These are phyloP conservation scores for Xylaria cubensis DNA, from an alignment of 495 filamentous ascomycete species.

Conservation along the genomic window DNA sequence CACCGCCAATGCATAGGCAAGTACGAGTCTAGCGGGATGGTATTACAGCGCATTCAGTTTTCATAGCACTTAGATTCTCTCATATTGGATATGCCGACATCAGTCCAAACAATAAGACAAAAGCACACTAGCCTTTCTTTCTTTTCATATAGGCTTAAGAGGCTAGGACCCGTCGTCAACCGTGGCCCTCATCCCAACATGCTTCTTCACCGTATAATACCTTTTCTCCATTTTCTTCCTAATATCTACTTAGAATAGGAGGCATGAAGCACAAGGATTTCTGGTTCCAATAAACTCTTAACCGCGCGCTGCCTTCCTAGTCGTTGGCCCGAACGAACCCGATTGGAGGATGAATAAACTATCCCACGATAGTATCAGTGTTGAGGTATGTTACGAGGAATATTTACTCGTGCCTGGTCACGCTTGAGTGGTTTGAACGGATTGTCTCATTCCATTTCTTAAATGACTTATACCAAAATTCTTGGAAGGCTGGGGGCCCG, in stretches of 20 bases:
- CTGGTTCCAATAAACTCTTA: constrained; percentile 9
- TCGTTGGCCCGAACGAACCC: not conserved
- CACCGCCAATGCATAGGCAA: not conserved
- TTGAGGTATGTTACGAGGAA: not conserved
- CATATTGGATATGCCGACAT: not conserved
- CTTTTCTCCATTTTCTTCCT: not conserved
- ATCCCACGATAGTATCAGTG: constrained; percentile 1
- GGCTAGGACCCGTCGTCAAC: too few species aligned
- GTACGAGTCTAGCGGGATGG: not conserved
- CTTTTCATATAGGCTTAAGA: not conserved
- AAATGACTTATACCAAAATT: constrained; percentile 16
- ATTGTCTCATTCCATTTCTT: constrained; percentile 28
- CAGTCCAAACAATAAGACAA: not conserved
- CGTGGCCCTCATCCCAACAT: not conserved
- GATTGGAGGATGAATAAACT: constrained; percentile 8
- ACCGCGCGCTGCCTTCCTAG: constrained; percentile 7
- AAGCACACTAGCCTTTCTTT: not conserved
- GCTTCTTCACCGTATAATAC: too few species aligned
- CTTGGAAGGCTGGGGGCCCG: constrained; percentile 14
- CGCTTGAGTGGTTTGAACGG: constrained; percentile 19
- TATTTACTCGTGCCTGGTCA: not conserved
- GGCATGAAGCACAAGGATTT: not conserved
- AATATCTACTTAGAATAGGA: not conserved
- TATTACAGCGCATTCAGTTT: not conserved
- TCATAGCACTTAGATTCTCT: not conserved